Evolutionary conservation across 805 yeast genomes (phyloP).

Genomic region (Lipomyces starkeyi): DNA sequence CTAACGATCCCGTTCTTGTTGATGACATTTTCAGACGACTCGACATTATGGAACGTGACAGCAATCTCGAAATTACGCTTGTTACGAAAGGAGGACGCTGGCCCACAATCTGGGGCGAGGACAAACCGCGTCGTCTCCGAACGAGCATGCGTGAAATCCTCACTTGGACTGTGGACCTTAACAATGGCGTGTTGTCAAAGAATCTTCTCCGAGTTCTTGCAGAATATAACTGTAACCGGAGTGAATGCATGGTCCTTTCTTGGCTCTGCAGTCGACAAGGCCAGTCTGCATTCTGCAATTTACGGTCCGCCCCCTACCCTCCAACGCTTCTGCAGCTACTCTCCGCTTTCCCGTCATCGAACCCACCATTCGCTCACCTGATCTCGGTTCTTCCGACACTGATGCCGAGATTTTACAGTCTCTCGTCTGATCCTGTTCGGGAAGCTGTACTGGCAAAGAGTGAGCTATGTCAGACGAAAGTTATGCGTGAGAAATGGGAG

Average conservation of each 20-base stretch:
- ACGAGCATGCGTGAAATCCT: slow-evolving; percentile 38
- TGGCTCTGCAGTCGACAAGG: slow-evolving; percentile 40
- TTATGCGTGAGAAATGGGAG: neutral
- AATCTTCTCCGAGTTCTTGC: slow-evolving; percentile 38
- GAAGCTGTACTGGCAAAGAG: slow-evolving; percentile 42
- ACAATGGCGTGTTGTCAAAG: slow-evolving; percentile 39
- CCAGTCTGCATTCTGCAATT: slow-evolving; percentile 36
- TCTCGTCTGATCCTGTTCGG: slow-evolving; percentile 61
- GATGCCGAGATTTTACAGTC: slow-evolving; percentile 76
- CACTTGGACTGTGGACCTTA: slow-evolving; percentile 41
- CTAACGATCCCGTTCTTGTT: slow-evolving; percentile 36
- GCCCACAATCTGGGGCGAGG: slow-evolving; percentile 44
- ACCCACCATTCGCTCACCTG: slow-evolving; percentile 67
- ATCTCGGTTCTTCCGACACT: slow-evolving; percentile 73
- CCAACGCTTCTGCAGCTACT: slow-evolving; percentile 68
- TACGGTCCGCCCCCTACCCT: slow-evolving; percentile 36
- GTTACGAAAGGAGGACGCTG: slow-evolving; percentile 40
- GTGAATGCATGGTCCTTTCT: slow-evolving; percentile 33
- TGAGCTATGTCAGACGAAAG: neutral
- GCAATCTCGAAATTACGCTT: slow-evolving; percentile 29
- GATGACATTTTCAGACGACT: slow-evolving; percentile 36
- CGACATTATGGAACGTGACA: slow-evolving; percentile 8
- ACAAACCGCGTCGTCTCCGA: slow-evolving; percentile 31
- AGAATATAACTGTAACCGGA: slow-evolving; percentile 30
- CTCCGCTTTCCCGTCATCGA: slow-evolving; percentile 70